Evolutionary conservation across 1,284 basidiomycete genomes (phyloP).

Genomic region (Puccinia coronata): DNA sequence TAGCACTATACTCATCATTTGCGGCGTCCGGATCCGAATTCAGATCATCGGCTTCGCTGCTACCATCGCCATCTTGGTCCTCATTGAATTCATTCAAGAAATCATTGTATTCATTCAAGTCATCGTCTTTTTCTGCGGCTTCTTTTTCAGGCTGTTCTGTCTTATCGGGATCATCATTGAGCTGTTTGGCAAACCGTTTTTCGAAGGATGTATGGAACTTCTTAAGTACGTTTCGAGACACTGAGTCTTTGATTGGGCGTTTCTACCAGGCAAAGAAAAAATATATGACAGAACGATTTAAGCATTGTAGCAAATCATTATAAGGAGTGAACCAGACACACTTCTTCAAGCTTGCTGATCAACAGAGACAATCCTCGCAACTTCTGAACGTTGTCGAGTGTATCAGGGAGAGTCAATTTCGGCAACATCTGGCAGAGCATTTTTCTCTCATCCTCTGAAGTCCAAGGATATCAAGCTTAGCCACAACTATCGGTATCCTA

Average conservation of each 20-base stretch:
- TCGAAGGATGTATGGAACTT: conserved; percentile 68
- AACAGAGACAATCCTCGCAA: conserved; percentile 69
- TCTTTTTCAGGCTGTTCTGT: conserved; percentile 5
- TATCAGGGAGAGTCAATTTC: conserved; percentile 74
- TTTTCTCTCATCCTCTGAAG: conserved; percentile 75
- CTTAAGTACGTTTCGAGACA: conserved; percentile 70
- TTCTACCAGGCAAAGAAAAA: conserved; percentile 63
- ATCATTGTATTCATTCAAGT: conserved; percentile 18
- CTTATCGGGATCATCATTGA: conserved; percentile 56
- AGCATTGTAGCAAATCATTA: conserved; percentile 11
- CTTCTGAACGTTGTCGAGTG: conserved; percentile 65
- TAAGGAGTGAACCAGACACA: conserved; percentile 59
- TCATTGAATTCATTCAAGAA: conserved; percentile 14
- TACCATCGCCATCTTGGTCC: conserved; percentile 15
- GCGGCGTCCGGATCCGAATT: conserved; percentile 31
- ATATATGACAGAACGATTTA: neutral
- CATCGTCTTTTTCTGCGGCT: neutral
- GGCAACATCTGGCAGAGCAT: conserved; percentile 74
- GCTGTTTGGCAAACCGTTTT: conserved; percentile 66
- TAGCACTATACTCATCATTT: conserved; percentile 42
- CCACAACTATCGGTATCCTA: conserved; percentile 53
- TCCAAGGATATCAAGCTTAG: neutral
- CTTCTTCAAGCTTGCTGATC: conserved; percentile 66
- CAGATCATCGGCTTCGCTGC: conserved; percentile 20
- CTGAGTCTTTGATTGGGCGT: conserved; percentile 70